Percentiles rank a stretch among this genome's conserved stretches.
Evolutionary conservation across 2,329 filamentous ascomycete genomes (phyloP).

Genomic region (Didymella lethalis): DNA sequence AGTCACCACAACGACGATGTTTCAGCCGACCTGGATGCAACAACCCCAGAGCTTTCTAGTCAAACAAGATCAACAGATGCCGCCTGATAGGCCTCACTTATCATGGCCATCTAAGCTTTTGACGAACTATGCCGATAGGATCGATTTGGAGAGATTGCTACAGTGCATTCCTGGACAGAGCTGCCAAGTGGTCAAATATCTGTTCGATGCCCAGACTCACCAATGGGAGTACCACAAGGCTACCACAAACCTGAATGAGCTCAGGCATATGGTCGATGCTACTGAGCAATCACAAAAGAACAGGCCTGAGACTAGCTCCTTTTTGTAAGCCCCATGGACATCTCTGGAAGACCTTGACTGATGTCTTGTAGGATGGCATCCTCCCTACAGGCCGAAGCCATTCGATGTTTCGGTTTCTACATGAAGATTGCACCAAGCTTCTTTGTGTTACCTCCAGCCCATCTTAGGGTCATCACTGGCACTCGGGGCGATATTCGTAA

Average conservation of each 20-base stretch:
- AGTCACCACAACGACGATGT: background rate
- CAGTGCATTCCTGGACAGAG: slow-evolving; percentile 1
- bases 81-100: background rate
- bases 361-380: slow-evolving; percentile 11
- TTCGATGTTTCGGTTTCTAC: slow-evolving; percentile 15
- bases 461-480: slow-evolving; percentile 5
- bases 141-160: background rate
- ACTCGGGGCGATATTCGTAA: background rate
- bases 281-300: too few species aligned
- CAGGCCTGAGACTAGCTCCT: background rate
- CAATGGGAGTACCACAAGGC: slow-evolving; percentile 6
- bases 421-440: slow-evolving; percentile 21
- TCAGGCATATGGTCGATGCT: slow-evolving; percentile 3
- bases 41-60: background rate
- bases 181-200: slow-evolving; percentile 9
- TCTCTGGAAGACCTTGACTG: background rate
- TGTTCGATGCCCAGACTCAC: background rate
- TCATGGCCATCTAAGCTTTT: slow-evolving; percentile 4
- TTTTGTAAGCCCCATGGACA: slow-evolving; percentile 1
- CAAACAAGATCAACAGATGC: background rate
- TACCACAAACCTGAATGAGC: background rate
- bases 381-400: slow-evolving; percentile 19
- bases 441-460: slow-evolving; percentile 10
- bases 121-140: too few species aligned
- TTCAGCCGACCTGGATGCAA: slow-evolving; percentile 10